Conservation (phyloP, 106 monocot genomes). For the Allium fistulosum region DNA sequence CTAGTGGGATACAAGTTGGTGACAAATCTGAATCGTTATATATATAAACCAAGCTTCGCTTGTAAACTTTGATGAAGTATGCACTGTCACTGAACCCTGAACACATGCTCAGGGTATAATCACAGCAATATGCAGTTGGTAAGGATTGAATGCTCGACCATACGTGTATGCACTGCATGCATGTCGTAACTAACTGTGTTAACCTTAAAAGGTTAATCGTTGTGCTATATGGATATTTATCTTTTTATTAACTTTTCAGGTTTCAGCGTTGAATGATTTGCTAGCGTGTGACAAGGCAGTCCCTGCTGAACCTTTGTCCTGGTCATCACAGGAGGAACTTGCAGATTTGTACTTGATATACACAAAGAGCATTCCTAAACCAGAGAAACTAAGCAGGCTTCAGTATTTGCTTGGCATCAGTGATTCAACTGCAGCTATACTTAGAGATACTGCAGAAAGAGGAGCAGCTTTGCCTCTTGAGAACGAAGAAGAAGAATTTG, state of each 20-base stretch:
- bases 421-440: constrained; percentile 46
- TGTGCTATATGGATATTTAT: not conserved
- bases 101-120: too few relatives aligned
- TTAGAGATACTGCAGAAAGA: constrained; percentile 63
- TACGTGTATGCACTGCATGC: too few relatives aligned
- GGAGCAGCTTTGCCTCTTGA: constrained; percentile 37
- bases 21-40: too few relatives aligned
- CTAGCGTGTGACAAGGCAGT: constrained; percentile 74
- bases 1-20: too few relatives aligned
- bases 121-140: too few relatives aligned
- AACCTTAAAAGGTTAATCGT: too few relatives aligned
- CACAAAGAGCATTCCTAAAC: constrained; percentile 75
- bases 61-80: too few relatives aligned
- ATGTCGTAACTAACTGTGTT: too few relatives aligned
- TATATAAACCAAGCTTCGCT: too few relatives aligned
- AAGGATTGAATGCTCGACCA: too few relatives aligned
- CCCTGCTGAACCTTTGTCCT: constrained; percentile 58
- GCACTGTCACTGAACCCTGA: too few relatives aligned
- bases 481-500: constrained; percentile 78
- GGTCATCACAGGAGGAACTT: constrained; percentile 74
- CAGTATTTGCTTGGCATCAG: constrained; percentile 76
- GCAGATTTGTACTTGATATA: constrained; percentile 71
- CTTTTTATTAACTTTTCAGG: constrained; percentile 21
- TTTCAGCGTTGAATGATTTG: constrained; percentile 71
- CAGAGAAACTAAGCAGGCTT: constrained; percentile 68